phyloP scores from a whole-genome alignment of 208 protist species.

The Wallacemonas sp. region DNA sequence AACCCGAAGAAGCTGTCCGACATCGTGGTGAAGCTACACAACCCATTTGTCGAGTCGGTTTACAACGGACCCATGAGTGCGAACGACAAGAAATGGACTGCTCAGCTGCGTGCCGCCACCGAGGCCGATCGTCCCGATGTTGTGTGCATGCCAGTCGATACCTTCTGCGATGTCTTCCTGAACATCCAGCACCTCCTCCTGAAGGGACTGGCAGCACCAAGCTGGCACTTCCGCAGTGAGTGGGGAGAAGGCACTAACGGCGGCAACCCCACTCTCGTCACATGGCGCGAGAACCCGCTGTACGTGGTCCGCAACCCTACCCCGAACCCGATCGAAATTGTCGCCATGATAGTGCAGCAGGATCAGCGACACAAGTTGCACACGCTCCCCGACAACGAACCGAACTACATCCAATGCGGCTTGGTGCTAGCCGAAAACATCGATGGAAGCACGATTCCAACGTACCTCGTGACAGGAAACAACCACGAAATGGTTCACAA shows the following conservation, averaged over 20 bases:
- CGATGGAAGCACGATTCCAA: slow-evolving; percentile 39
- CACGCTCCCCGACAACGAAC: slow-evolving; percentile 41
- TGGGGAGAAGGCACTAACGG: slow-evolving; percentile 55
- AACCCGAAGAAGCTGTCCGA: slow-evolving; percentile 33
- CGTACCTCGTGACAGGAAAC: slow-evolving; percentile 78
- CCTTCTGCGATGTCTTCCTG: slow-evolving; percentile 44
- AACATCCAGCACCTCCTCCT: slow-evolving; percentile 46
- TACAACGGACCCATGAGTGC: slow-evolving; percentile 67
- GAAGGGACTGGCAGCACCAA: slow-evolving; percentile 20
- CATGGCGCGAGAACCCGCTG: slow-evolving; percentile 59
- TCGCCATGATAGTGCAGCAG: slow-evolving; percentile 67
- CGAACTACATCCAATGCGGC: slow-evolving; percentile 67
- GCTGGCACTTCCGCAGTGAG: slow-evolving; percentile 46
- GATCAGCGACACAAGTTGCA: slow-evolving; percentile 77
- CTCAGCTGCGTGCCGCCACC: slow-evolving; percentile 20
- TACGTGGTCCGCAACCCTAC: slow-evolving; percentile 44
- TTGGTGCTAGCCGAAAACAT: slow-evolving; percentile 53
- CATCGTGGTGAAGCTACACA: slow-evolving; percentile 62
- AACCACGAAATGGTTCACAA: slow-evolving; percentile 72
- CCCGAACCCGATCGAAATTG: slow-evolving; percentile 41
- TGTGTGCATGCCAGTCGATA: slow-evolving; percentile 61
- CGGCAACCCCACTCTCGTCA: slow-evolving; percentile 49
- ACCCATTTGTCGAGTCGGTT: slow-evolving; percentile 36
- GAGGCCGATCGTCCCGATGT: slow-evolving; percentile 25
- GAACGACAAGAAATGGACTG: slow-evolving; percentile 44